Base-by-base conservation (phyloP, 805 yeast genomes). In the Lipomyces orientalis region DNA sequence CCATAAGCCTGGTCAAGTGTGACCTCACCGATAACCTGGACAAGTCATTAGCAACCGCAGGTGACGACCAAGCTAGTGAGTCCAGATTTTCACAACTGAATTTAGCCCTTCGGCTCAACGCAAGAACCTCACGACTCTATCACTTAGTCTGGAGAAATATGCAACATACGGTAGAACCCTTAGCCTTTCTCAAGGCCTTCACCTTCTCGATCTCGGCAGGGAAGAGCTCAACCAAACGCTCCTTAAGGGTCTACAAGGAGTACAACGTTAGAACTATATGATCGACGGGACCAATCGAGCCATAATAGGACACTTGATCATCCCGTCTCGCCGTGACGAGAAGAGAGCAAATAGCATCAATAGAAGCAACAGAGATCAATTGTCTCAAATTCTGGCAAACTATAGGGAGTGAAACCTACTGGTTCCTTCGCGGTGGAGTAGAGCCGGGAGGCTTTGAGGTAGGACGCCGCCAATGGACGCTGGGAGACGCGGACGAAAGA, bases 151-250 rank as follows among this genome's bases (percentile, higher is more conserved):
- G 14, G 33, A 43, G n/a, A 39, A 43, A 25, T 7, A 49, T 35
- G 49, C n/a, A 43, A 84, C 86, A 76, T 81, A 84, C 90, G 78
- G 90, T 86, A 79, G 74, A 72, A 64, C 98, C 99, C 81, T 94
- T 86, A 77, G 93, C 96, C 80, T 91, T 85, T 82, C 94, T 93
- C 81, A 94, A 88, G 76, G 88, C 79, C 84, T 90, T 90, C 81
- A 95, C 89, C 84, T 93, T 91, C 81, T 92, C 97, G 75, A 90
- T 90, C 84, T 91, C 91, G 77, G 86, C 93, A 73, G 98, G 98
- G 79, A 93, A 87, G 73, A 91, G 84, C 78, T 91, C 97, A 65
- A 93, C 96, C 79, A 95, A 93, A 79, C 97, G 89, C 82, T 95
- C 97, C 82, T 95, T 95, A 76, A 95, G 86, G 72, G 97, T 79